These are phyloP conservation scores for Leishmania guyanensis DNA, from an alignment of 208 protist genomes.

Conservation along the genomic window DNA sequence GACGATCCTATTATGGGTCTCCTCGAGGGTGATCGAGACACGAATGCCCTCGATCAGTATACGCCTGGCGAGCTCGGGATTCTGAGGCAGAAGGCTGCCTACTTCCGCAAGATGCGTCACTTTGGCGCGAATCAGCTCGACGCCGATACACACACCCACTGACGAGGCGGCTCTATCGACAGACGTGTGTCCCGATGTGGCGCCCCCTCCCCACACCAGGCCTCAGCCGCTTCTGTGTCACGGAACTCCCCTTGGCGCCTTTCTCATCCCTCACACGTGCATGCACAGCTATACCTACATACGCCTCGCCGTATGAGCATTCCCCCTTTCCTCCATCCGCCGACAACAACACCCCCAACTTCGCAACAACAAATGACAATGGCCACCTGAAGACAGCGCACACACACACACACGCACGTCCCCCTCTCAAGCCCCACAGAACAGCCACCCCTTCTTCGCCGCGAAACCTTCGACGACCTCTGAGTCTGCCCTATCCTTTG, in stretches of 20 bases:
- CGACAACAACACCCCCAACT: not conserved
- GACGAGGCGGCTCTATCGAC: not conserved
- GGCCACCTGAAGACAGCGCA: not conserved
- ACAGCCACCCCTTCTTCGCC: not conserved
- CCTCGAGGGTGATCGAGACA: conserved; percentile 33
- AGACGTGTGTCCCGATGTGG: not conserved
- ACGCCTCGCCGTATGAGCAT: not conserved
- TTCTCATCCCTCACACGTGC: not conserved
- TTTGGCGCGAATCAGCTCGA: conserved; percentile 80
- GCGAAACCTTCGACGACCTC: too few species aligned
- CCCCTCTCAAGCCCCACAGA: not conserved
- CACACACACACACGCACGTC: not conserved
- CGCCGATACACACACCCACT: conserved; percentile 77
- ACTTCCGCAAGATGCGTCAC: conserved; percentile 82
- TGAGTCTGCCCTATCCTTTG: too few species aligned
- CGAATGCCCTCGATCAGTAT: conserved; percentile 47
- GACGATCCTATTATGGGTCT: conserved; percentile 61
- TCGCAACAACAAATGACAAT: not conserved
- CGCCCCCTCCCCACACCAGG: not conserved
- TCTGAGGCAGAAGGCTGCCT: conserved; percentile 80
- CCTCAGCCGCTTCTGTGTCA: not conserved
- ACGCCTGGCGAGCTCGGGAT: conserved; percentile 73
- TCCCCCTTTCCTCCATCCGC: not conserved
- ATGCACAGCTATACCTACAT: not conserved
- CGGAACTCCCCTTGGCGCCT: not conserved